Evolutionary conservation across 441 rosid species (phyloP).

Genomic region (Brassica balearica): DNA sequence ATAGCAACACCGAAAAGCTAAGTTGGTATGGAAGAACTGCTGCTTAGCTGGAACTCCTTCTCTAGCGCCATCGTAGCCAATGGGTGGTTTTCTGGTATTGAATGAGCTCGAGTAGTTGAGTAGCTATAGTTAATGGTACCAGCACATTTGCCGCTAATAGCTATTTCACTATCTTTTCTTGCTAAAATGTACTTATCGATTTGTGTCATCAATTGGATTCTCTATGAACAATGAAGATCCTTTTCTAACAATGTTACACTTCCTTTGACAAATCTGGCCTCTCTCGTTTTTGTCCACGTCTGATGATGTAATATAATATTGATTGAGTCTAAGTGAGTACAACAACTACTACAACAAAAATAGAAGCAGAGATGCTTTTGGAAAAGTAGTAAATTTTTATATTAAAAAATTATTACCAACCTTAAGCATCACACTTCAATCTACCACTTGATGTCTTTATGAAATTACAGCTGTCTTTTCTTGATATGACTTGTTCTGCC

Average conservation of each 20-base stretch:
- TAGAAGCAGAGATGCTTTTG: slow-evolving; percentile 40
- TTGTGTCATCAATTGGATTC: slow-evolving; percentile 9
- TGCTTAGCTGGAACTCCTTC: slow-evolving; percentile 5
- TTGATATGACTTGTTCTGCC: slow-evolving; percentile 48
- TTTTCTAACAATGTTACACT: slow-evolving; percentile 38
- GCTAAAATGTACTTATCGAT: not conserved
- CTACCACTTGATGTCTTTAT: slow-evolving; percentile 46
- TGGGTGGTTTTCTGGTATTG: not conserved
- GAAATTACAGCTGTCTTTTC: slow-evolving; percentile 48
- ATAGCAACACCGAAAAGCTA: not conserved
- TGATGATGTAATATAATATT: slow-evolving; percentile 40
- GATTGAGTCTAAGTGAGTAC: slow-evolving; percentile 40
- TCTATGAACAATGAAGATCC: slow-evolving; percentile 31
- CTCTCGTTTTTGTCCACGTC: slow-evolving; percentile 29
- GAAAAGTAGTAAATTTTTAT: slow-evolving; percentile 28
- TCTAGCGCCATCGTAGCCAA: not conserved
- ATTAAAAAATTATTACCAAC: slow-evolving; percentile 27
- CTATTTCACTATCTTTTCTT: not conserved
- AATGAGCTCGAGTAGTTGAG: slow-evolving; percentile 4
- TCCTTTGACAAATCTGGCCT: slow-evolving; percentile 41
- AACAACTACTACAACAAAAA: slow-evolving; percentile 42
- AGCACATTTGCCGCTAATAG: not conserved
- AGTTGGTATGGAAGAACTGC: slow-evolving; percentile 5
- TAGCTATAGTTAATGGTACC: not conserved
- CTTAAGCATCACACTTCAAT: slow-evolving; percentile 46